Evolutionary conservation across 768 basidiomycete genomes (phyloP).

Genomic region (Lactarius psammicola): DNA sequence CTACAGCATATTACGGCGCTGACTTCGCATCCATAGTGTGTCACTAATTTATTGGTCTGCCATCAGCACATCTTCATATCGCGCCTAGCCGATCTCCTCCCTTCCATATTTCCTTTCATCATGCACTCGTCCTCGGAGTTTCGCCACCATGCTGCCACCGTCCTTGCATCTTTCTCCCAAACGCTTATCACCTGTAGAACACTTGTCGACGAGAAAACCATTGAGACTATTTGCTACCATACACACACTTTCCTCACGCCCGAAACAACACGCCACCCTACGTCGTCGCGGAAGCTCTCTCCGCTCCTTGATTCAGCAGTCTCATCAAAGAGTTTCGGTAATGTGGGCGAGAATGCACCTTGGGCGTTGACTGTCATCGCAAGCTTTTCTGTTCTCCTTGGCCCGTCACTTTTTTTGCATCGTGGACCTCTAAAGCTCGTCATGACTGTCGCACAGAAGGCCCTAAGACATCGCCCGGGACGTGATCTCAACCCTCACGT

Average conservation of each 20-base stretch:
- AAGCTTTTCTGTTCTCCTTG: constrained; percentile 19
- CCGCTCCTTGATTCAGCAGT: constrained; percentile 18
- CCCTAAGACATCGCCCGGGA: constrained; percentile 15
- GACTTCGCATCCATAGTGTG: constrained; percentile 11
- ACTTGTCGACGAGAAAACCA: not conserved
- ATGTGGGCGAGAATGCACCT: constrained; percentile 15
- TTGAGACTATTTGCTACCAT: constrained; percentile 19
- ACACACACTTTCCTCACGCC: constrained; percentile 21
- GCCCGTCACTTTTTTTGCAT: constrained; percentile 19
- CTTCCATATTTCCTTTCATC: constrained; percentile 17
- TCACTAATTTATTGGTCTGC: constrained; percentile 15
- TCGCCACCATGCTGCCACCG: constrained; percentile 16
- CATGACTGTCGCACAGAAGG: constrained; percentile 19
- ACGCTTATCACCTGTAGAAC: constrained; percentile 11
- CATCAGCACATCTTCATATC: constrained; percentile 14
- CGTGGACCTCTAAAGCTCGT: constrained; percentile 22
- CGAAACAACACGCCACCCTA: constrained; percentile 24
- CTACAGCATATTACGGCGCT: not conserved
- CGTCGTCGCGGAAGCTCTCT: constrained; percentile 22
- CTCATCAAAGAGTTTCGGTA: constrained; percentile 3
- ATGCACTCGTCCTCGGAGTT: constrained; percentile 20
- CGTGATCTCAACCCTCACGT: constrained; percentile 24
- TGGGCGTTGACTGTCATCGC: constrained; percentile 21
- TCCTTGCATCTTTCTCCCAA: constrained; percentile 20
- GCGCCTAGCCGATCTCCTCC: constrained; percentile 13